Evolutionary conservation across 139 green algal species (phyloP).

Genomic region (Pseudopediastrum boryanum): DNA sequence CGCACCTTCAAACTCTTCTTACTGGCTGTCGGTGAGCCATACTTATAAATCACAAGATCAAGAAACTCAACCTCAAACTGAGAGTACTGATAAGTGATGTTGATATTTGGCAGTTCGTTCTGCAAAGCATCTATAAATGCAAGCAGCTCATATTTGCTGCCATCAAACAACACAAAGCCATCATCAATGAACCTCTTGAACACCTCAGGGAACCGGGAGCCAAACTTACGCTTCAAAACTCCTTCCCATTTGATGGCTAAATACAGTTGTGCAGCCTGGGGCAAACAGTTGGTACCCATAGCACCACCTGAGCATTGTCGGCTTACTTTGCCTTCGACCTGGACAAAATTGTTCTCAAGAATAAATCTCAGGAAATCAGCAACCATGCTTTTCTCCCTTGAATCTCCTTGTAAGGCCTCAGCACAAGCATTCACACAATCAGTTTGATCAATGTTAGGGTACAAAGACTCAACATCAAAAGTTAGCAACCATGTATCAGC

Average conservation of each 20-base stretch:
- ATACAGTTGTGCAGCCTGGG: constrained; percentile 17
- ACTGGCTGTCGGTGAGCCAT: background rate
- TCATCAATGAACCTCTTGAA: constrained; percentile 19
- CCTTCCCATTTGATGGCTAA: constrained; percentile 16
- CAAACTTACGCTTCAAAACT: background rate
- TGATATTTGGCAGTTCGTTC: constrained; percentile 5
- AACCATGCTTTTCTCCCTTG: background rate
- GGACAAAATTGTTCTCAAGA: constrained; percentile 18
- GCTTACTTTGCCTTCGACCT: constrained; percentile 10
- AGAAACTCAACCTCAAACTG: constrained; percentile 25
- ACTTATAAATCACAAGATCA: constrained; percentile 21
- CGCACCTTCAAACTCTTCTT: constrained; percentile 14
- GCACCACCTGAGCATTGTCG: constrained; percentile 12
- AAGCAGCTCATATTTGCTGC: constrained; percentile 10
- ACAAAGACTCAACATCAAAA: constrained; percentile 23
- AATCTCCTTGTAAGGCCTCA: constrained; percentile 1
- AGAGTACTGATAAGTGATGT: constrained; percentile 12
- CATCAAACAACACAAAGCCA: constrained; percentile 27
- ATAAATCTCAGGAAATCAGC: constrained; percentile 15
- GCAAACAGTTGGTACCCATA: constrained; percentile 34
- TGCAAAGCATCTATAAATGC: constrained; percentile 2
- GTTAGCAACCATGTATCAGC: constrained; percentile 11
- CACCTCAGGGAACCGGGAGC: background rate
- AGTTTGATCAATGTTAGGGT: constrained; percentile 6
- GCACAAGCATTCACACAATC: constrained; percentile 19